Conservation (phyloP, 257 asterid species). For the Gentiana straminea region DNA sequence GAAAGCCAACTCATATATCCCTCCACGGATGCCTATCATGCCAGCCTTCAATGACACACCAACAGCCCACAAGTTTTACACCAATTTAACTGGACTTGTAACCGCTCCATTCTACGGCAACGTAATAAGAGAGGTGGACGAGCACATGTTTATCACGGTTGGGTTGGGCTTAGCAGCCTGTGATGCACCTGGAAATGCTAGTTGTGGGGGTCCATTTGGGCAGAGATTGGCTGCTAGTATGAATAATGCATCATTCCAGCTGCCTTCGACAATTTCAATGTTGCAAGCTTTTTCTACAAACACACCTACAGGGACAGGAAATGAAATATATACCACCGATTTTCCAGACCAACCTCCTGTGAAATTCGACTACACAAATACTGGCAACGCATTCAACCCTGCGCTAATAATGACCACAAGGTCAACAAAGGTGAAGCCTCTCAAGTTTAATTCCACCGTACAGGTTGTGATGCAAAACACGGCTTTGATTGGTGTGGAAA, state of each 20-base stretch:
- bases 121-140: conserved; percentile 31
- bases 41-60: conserved; percentile 50
- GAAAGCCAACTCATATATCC: conserved; percentile 7
- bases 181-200: conserved; percentile 36
- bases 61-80: conserved; percentile 27
- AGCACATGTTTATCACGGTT: conserved; percentile 33
- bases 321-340: conserved; percentile 38
- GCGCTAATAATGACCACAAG: conserved; percentile 33
- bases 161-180: conserved; percentile 43
- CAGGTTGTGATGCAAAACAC: conserved; percentile 58
- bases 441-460: conserved; percentile 40
- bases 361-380: conserved; percentile 36
- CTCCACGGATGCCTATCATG: conserved; percentile 38
- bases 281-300: conserved; percentile 44
- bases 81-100: conserved; percentile 22
- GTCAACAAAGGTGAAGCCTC: conserved; percentile 36
- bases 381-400: conserved; percentile 54
- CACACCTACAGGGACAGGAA: neutral
- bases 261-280: conserved; percentile 32
- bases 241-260: conserved; percentile 41
- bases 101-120: conserved; percentile 11
- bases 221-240: conserved; percentile 49
- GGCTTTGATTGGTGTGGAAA: conserved; percentile 44
- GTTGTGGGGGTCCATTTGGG: conserved; percentile 59
- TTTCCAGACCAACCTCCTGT: conserved; percentile 48